Conservation (phyloP, 441 rosid species). For the Pelargonium exstipulatum region DNA sequence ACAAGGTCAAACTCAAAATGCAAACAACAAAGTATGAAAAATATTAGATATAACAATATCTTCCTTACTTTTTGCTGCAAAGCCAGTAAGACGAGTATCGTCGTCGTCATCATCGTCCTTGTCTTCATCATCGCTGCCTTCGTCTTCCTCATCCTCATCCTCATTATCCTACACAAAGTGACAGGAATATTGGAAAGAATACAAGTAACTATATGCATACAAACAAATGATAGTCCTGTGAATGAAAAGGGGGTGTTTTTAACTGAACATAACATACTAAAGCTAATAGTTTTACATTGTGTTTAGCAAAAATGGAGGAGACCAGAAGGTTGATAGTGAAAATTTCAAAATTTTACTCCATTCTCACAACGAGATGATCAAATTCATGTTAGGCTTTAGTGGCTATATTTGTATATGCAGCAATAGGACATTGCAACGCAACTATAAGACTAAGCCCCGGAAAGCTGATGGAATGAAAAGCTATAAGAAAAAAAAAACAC, state of each 20-base stretch:
- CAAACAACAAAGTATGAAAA: neutral
- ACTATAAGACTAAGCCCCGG: no score
- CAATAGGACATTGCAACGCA: no score
- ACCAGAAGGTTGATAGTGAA: neutral
- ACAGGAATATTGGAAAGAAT: neutral
- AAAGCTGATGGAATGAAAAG: neutral
- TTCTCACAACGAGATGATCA: neutral
- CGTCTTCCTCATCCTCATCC: slow-evolving; percentile 33
- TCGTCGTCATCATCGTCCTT: slow-evolving; percentile 39
- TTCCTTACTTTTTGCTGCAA: slow-evolving; percentile 59
- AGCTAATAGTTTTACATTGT: neutral
- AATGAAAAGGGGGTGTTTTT: neutral
- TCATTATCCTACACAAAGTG: slow-evolving; percentile 27
- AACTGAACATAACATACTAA: neutral
- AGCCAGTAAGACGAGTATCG: slow-evolving; percentile 36
- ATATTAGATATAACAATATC: neutral
- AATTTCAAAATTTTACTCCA: neutral
- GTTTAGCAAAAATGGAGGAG: neutral
- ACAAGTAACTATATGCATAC: neutral
- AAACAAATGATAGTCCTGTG: neutral
- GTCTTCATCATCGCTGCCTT: slow-evolving; percentile 40
- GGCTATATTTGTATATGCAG: no score
- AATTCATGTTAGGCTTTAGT: neutral
- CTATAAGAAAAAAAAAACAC: neutral
- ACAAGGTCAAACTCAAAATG: neutral